These are phyloP conservation scores for Solanum hybrid DNA, from an alignment of 305 asterid genomes.

Conservation along the genomic window DNA sequence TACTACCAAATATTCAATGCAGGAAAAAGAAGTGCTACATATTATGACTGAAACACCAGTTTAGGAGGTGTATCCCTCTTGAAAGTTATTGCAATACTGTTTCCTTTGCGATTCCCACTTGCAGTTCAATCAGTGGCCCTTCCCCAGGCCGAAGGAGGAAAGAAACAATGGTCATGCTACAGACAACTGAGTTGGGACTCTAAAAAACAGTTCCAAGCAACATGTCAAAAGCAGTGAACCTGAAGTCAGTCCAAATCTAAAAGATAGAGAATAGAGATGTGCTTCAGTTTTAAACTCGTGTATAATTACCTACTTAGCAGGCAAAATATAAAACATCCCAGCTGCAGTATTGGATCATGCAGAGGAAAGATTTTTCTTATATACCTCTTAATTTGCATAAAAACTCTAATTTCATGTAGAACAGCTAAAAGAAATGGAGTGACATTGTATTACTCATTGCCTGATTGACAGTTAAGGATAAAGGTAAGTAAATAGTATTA, in stretches of 20 bases:
- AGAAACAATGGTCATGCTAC: not conserved
- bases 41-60: not conserved
- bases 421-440: not conserved
- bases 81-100: not conserved
- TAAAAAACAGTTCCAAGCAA: not conserved
- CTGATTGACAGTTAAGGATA: not conserved
- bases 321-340: not conserved
- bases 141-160: not conserved
- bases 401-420: not conserved
- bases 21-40: not conserved
- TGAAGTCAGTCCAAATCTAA: not conserved
- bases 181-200: not conserved
- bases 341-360: not conserved
- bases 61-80: not conserved
- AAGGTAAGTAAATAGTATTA: not conserved
- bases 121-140: not conserved
- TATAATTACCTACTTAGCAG: not conserved
- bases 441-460: not conserved
- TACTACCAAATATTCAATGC: not conserved
- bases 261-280: not conserved
- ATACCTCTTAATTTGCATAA: not conserved
- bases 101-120: not conserved
- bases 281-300: not conserved
- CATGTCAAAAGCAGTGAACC: not conserved
- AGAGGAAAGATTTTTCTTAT: not conserved